phyloP scores from a whole-genome alignment of 176 grass and related monocot species.

The Areca catechu region DNA sequence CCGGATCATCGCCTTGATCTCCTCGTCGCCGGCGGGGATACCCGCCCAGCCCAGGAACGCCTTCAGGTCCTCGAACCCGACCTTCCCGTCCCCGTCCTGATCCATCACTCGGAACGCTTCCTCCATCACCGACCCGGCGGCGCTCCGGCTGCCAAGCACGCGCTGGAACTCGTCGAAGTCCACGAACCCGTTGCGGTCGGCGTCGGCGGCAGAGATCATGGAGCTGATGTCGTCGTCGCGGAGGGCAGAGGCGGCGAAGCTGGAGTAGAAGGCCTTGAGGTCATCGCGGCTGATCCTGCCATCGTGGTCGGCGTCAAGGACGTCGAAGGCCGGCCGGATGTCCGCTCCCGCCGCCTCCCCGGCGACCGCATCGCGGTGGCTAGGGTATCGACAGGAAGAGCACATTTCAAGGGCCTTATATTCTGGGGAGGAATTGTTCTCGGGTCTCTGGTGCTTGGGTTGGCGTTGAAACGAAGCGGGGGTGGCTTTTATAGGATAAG shows the following conservation, averaged over 20 bases:
- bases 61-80: slow-evolving; percentile 89
- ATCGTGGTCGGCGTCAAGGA: slow-evolving; percentile 83
- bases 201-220: slow-evolving; percentile 86
- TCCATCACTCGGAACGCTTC: slow-evolving; percentile 91
- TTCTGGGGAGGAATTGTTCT: background rate
- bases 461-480: too few species aligned
- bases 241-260: slow-evolving; percentile 8
- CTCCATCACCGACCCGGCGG: slow-evolving; percentile 32
- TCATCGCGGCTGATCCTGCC: slow-evolving; percentile 90
- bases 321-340: slow-evolving; percentile 76
- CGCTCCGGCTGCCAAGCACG: slow-evolving; percentile 29
- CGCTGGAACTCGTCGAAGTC: slow-evolving; percentile 88
- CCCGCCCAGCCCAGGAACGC: slow-evolving; percentile 70
- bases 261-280: slow-evolving; percentile 80
- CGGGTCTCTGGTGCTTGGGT: too few species aligned
- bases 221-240: slow-evolving; percentile 67
- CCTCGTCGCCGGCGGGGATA: slow-evolving; percentile 60
- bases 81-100: slow-evolving; percentile 81
- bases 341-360: background rate
- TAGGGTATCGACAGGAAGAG: slow-evolving; percentile 37
- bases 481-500: too few species aligned
- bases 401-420: slow-evolving; percentile 32
- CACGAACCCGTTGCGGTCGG: slow-evolving; percentile 82
- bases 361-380: slow-evolving; percentile 22
- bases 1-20: slow-evolving; percentile 58